A percentile compares a stretch with the other conserved stretches of the same genome.
Conservation (phyloP, 164 flowering plant genomes). For the Tetracentron sinense region DNA sequence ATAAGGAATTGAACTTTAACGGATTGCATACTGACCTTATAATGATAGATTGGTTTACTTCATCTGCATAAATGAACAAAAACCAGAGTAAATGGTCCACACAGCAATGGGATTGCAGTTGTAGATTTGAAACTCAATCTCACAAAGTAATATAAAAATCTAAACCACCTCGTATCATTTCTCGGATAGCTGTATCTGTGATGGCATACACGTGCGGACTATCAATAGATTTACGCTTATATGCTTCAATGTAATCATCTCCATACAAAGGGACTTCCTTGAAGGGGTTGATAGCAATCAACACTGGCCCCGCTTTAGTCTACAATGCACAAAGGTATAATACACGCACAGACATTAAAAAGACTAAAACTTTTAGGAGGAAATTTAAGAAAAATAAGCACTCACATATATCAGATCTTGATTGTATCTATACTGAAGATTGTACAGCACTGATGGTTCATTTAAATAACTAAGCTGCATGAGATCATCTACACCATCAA, state of each 20-base stretch:
- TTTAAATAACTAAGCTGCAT: slow-evolving; percentile 97
- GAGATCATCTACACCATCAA: slow-evolving; percentile 97
- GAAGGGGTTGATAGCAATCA: slow-evolving; percentile 96
- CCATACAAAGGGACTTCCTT: slow-evolving; percentile 86
- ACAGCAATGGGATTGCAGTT: too few relatives aligned
- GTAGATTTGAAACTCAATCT: background rate
- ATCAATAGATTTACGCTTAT: slow-evolving; percentile 63
- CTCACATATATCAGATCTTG: slow-evolving; percentile 90
- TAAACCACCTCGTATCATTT: slow-evolving; percentile 86
- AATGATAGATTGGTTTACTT: slow-evolving; percentile 97
- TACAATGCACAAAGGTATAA: slow-evolving; percentile 26
- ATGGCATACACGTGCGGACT: slow-evolving; percentile 98
- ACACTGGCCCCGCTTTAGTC: slow-evolving; percentile 99
- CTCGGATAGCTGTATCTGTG: slow-evolving; percentile 90
- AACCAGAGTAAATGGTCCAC: too few relatives aligned
- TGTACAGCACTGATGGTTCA: slow-evolving; percentile 94
- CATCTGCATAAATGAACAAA: slow-evolving; percentile 64
- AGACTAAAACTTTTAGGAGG: background rate
- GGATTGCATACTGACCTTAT: slow-evolving; percentile 68
- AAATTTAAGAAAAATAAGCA: slow-evolving; percentile 11
- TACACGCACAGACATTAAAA: slow-evolving; percentile 12
- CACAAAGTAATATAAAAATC: background rate
- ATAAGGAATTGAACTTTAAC: background rate
- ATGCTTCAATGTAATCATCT: slow-evolving; percentile 78
- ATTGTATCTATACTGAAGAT: slow-evolving; percentile 85